These are phyloP conservation scores for Astragalus membranaceus DNA, from an alignment of 306 rosid genomes.

Conservation along the genomic window DNA sequence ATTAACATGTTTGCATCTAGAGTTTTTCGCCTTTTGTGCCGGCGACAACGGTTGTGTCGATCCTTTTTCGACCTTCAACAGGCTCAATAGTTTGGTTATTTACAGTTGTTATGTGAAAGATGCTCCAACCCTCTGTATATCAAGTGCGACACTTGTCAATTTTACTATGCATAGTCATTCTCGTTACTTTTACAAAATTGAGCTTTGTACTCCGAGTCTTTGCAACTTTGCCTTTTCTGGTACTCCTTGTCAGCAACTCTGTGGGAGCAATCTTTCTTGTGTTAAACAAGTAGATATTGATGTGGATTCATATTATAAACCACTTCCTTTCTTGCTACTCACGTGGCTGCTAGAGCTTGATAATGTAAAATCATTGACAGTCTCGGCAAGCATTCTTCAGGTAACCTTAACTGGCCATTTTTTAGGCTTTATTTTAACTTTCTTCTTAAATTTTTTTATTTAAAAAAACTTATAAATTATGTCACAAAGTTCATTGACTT, in stretches of 20 bases:
- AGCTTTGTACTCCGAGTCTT: conserved; percentile 2
- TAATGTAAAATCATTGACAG: not conserved
- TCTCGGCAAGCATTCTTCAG: conserved; percentile 16
- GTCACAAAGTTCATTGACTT: not conserved
- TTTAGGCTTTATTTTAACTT: not conserved
- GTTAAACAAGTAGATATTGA: not conserved
- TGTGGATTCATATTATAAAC: not conserved
- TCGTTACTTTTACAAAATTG: not conserved
- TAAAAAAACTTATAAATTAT: not conserved
- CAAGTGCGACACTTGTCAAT: not conserved
- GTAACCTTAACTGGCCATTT: not conserved
- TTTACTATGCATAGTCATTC: not conserved
- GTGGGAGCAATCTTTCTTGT: conserved; percentile 1
- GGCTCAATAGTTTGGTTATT: conserved; percentile 4
- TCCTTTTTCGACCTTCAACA: not conserved
- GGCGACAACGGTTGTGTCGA: not conserved
- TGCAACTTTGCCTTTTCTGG: not conserved
- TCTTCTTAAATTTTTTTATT: not conserved
- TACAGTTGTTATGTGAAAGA: not conserved
- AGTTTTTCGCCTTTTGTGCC: not conserved
- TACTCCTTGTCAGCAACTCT: not conserved
- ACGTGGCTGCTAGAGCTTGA: not conserved
- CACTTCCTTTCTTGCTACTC: not conserved
- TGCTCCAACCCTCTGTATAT: not conserved
- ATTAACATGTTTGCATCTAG: conserved; percentile 1